A percentile compares a stretch with the other conserved stretches of the same genome.
Evolutionary conservation across 129 eudicot genomes (phyloP).

Genomic region (sunflower (Helianthus annuus)): DNA sequence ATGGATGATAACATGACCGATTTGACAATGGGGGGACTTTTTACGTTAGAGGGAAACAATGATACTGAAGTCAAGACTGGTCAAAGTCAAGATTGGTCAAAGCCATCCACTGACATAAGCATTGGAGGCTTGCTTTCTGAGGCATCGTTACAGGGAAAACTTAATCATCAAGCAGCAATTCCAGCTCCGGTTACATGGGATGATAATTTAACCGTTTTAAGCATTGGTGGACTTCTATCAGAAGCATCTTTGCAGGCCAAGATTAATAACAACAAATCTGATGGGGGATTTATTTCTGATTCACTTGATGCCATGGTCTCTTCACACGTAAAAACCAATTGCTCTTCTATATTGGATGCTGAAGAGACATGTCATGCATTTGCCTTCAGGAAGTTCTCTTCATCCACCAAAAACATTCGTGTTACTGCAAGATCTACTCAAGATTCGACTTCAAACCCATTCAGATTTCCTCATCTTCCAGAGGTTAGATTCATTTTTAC

Average conservation of each 20-base stretch:
- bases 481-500: slow-evolving; percentile 38
- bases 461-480: slow-evolving; percentile 40
- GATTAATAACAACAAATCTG: slow-evolving; percentile 34
- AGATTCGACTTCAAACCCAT: slow-evolving; percentile 38
- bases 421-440: slow-evolving; percentile 40
- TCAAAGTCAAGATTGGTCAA: slow-evolving; percentile 11
- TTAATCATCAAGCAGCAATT: slow-evolving; percentile 31
- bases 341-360: slow-evolving; percentile 77
- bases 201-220: slow-evolving; percentile 51
- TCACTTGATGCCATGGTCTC: slow-evolving; percentile 48
- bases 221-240: slow-evolving; percentile 82
- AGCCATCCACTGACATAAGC: slow-evolving; percentile 46
- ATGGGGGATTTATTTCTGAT: slow-evolving; percentile 38
- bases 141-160: slow-evolving; percentile 60
- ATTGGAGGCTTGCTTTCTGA: slow-evolving; percentile 63
- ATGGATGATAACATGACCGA: slow-evolving; percentile 51
- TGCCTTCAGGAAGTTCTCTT: slow-evolving; percentile 49
- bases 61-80: slow-evolving; percentile 8
- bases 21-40: slow-evolving; percentile 71
- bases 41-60: slow-evolving; percentile 20
- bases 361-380: slow-evolving; percentile 95
- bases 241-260: slow-evolving; percentile 79
- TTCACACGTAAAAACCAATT: slow-evolving; percentile 35
- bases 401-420: slow-evolving; percentile 40
- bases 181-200: slow-evolving; percentile 44